Percentiles rank a stretch among this genome's conserved stretches.
These are phyloP conservation scores for Fusarium humuli DNA, from an alignment of 2,329 filamentous ascomycete species.

Conservation along the genomic window DNA sequence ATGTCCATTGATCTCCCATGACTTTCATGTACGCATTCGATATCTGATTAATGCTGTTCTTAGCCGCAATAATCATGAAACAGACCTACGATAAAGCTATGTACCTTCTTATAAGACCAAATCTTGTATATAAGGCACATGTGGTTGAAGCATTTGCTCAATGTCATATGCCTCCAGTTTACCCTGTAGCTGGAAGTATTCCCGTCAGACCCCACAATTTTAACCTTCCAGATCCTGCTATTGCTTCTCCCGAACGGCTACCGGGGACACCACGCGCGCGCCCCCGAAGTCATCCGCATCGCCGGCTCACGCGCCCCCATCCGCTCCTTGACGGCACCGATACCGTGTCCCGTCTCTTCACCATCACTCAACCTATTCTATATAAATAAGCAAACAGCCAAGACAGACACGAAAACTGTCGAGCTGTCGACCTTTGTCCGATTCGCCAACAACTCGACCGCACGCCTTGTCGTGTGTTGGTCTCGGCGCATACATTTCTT, in stretches of 20 bases:
- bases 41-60: neutral
- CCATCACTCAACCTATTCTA: neutral
- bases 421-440: slow-evolving; percentile 17
- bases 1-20: neutral
- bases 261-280: slow-evolving; percentile 42
- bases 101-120: neutral
- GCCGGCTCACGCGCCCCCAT: slow-evolving; percentile 47
- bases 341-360: slow-evolving; percentile 24
- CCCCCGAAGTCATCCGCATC: slow-evolving; percentile 50
- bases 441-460: slow-evolving; percentile 25
- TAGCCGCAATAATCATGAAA: neutral
- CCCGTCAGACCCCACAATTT: slow-evolving; percentile 26
- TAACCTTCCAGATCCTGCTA: slow-evolving; percentile 29
- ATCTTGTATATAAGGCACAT: neutral
- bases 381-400: neutral
- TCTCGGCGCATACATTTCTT: slow-evolving; percentile 37
- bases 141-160: neutral
- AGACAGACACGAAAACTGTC: slow-evolving; percentile 19
- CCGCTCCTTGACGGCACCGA: slow-evolving; percentile 34
- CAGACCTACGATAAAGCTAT: neutral
- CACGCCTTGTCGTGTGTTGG: slow-evolving; percentile 38
- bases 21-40: neutral
- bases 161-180: slow-evolving; percentile 2
- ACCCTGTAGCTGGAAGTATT: slow-evolving; percentile 26
- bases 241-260: slow-evolving; percentile 34